Evolutionary conservation across 306 rosid species (phyloP), one percentile per base, ranked within the genome.

Genomic region (Cucumis cinereus): DNA sequence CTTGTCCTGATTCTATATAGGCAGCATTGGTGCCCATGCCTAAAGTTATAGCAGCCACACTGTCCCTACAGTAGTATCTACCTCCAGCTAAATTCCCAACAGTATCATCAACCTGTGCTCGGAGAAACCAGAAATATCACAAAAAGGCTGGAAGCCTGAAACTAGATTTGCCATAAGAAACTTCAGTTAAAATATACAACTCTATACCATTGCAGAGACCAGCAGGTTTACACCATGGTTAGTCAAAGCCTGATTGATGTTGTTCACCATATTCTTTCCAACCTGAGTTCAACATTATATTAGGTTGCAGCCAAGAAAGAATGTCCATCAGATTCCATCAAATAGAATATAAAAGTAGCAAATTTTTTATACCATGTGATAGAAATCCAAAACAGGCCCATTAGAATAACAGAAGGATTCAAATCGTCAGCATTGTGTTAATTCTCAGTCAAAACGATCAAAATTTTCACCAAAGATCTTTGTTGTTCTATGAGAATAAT

Each of bases 61-160:
- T 78, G 49, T 87, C 97, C 62, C 75, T 79, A 55, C 79, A 83
- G 36, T 85, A 86, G 83, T 91, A 91, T 81, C 94, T 85, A 66
- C 94, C 94, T 78, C 94, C 91, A 4, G 92, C 92, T 81, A 91
- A 85, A 54, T 86, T 77, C 47, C 94, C 97, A 33, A 91, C 67
- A 6, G 90, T 81, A 19, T 86, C 94, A 82, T 91, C 91, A 70
- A 91, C 97, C 93, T 91, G 80, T 91, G 80, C 52, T 57, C 73
- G 75, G 30, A 28, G 7, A 60, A 60, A 60, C 0, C 20, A 6
- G 10, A 63, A 0, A 52, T 40, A 43, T 81, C 63, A 61, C 10
- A 77, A n/a, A 10, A 10, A 26, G 23, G 26, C 47, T 63, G 49
- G 70, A 63, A 63, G 70, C 49, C 70, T 9, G 50, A 15, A 64